Evolutionary conservation across 1,284 basidiomycete species (phyloP).

Genomic region (Sporisorium scitamineum): DNA sequence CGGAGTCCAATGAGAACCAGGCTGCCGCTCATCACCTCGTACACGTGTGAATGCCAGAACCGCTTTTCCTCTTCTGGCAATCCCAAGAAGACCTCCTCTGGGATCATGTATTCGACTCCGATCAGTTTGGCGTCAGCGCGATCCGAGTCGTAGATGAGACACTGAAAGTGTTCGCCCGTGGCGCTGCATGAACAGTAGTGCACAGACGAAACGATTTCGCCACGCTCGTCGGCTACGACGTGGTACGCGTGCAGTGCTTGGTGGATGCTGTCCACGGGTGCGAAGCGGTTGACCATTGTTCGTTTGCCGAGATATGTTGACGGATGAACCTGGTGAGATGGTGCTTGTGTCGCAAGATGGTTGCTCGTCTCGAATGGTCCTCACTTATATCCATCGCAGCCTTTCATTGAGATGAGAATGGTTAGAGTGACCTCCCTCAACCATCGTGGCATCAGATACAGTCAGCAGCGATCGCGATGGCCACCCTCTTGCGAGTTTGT

Average conservation of each 20-base stretch:
- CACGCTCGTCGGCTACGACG: slow-evolving; percentile 44
- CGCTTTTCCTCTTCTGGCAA: slow-evolving; percentile 73
- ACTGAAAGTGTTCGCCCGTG: slow-evolving; percentile 33
- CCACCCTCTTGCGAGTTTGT: too few species aligned
- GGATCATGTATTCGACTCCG: slow-evolving; percentile 74
- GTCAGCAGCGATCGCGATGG: neutral
- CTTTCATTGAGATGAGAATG: neutral
- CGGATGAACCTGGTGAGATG: neutral
- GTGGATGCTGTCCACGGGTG: slow-evolving; percentile 39
- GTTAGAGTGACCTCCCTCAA: too few species aligned
- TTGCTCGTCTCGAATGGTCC: neutral
- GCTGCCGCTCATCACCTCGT: slow-evolving; percentile 73
- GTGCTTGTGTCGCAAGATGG: neutral
- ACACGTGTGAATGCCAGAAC: slow-evolving; percentile 74
- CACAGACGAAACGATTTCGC: slow-evolving; percentile 34
- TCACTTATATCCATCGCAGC: neutral
- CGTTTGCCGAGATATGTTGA: neutral
- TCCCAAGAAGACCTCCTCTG: slow-evolving; percentile 71
- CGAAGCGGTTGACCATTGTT: slow-evolving; percentile 33
- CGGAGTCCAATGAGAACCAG: slow-evolving; percentile 68
- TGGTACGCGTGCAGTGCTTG: slow-evolving; percentile 54
- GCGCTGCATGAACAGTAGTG: slow-evolving; percentile 49
- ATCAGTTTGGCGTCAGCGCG: slow-evolving; percentile 72
- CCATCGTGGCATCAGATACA: neutral
- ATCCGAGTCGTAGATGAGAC: slow-evolving; percentile 73